Conservation (phyloP, 73 alveolate genomes). For the Breviolum minutum region DNA sequence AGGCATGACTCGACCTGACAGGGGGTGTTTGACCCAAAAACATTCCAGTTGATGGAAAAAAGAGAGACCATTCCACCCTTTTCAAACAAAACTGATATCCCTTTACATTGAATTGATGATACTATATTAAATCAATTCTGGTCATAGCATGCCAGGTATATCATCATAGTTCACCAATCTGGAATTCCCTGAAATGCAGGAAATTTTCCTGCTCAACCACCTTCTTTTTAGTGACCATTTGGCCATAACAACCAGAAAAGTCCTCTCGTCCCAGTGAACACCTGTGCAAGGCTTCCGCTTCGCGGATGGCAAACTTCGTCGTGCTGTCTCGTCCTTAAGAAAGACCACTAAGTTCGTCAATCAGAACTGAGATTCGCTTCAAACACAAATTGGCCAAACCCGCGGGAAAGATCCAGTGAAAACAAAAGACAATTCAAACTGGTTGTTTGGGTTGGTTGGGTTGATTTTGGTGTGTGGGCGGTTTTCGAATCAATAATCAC, state of each 20-base stretch:
- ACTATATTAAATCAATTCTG: too few relatives aligned
- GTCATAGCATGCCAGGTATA: too few relatives aligned
- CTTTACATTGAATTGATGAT: too few relatives aligned
- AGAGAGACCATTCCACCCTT: too few relatives aligned
- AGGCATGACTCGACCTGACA: slow-evolving; percentile 73
- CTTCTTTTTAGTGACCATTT: too few relatives aligned
- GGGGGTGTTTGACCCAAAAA: neutral
- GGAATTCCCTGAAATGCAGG: too few relatives aligned
- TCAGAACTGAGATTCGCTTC: neutral
- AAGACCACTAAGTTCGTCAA: too few relatives aligned
- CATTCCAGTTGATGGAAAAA: neutral
- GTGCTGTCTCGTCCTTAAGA: slow-evolving; percentile 54
- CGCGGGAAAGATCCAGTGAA: neutral
- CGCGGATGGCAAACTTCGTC: slow-evolving; percentile 65
- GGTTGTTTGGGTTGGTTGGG: too few relatives aligned
- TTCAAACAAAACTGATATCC: too few relatives aligned
- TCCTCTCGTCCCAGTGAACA: neutral
- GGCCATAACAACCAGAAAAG: neutral
- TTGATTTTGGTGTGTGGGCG: neutral
- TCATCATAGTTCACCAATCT: too few relatives aligned
- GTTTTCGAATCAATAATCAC: too few relatives aligned
- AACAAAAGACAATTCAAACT: neutral
- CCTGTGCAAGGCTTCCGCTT: slow-evolving; percentile 71
- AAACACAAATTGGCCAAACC: neutral
- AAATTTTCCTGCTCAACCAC: too few relatives aligned